A percentile compares a stretch with the other conserved stretches of the same genome.
Conservation (phyloP, 345 rosid species). For the Eutrema japonicum region DNA sequence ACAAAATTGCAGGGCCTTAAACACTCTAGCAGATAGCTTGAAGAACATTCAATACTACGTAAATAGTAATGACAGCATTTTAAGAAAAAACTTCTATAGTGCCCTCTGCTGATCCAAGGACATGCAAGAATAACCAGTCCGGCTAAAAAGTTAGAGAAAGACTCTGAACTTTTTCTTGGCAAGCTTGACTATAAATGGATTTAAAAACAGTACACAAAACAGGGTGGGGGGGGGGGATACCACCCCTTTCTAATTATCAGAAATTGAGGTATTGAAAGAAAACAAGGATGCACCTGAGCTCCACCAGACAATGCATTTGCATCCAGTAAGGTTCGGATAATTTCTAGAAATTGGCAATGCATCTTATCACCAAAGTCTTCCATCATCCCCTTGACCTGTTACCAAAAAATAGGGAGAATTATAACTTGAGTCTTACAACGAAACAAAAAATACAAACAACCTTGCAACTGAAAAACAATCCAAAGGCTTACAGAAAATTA, state of each 20-base stretch:
- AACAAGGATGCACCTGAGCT: conserved; percentile 64
- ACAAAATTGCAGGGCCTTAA: background rate
- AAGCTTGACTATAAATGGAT: conserved; percentile 1
- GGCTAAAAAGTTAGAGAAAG: conserved; percentile 1
- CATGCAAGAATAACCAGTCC: conserved; percentile 20
- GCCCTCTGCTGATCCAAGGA: background rate
- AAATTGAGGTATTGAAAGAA: conserved; percentile 9
- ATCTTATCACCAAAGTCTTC: conserved; percentile 93
- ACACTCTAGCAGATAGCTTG: conserved; percentile 23
- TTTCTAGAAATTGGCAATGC: conserved; percentile 99
- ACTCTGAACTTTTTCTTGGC: background rate
- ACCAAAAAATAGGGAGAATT: conserved; percentile 18
- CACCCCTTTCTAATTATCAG: background rate
- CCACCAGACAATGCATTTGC: conserved; percentile 76
- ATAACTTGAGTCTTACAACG: conserved; percentile 2
- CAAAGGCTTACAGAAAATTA: conserved; percentile 46
- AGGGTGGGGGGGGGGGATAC: conserved; percentile 5
- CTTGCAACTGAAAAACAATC: conserved; percentile 24
- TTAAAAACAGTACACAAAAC: conserved; percentile 9
- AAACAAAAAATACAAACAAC: conserved; percentile 5
- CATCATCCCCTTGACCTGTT: conserved; percentile 94
- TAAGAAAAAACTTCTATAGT: background rate
- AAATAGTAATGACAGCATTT: background rate
- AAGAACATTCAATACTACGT: background rate
- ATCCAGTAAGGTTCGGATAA: conserved; percentile 94